phyloP scores from a whole-genome alignment of 306 rosid species.

The Cucumis melo region DNA sequence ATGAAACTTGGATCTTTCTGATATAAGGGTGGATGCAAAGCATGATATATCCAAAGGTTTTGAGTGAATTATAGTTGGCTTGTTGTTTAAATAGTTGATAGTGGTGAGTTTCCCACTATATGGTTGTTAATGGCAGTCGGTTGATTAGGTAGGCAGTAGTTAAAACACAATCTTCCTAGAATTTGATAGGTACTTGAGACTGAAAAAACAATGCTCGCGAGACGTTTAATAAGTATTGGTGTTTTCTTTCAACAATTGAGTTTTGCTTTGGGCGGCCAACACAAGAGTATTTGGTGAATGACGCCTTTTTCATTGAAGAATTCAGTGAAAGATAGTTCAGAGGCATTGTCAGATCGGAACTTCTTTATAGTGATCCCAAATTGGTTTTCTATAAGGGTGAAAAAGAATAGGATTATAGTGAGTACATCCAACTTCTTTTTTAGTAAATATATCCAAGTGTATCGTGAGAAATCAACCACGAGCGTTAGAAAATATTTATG shows the following conservation, averaged over 20 bases:
- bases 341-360: background rate
- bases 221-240: background rate
- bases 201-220: background rate
- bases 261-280: background rate
- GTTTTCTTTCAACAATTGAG: background rate
- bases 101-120: background rate
- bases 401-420: rapidly evolving
- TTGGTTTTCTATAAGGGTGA: rapidly evolving
- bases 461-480: background rate
- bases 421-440: rapidly evolving
- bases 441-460: rapidly evolving
- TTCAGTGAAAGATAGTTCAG: rapidly evolving
- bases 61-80: rapidly evolving
- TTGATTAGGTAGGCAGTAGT: background rate
- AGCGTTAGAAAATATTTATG: background rate
- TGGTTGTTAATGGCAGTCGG: rapidly evolving
- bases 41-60: background rate
- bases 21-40: too few relatives aligned
- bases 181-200: rapidly evolving
- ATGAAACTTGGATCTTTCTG: too few relatives aligned
- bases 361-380: rapidly evolving
- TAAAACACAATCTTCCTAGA: background rate
- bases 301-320: background rate
- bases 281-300: background rate
- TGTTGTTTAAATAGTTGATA: rapidly evolving